Evolutionary conservation across 176 grass and related monocot genomes (phyloP), one percentile per base, ranked within the genome.

Genomic region (Oryza longistaminata): DNA sequence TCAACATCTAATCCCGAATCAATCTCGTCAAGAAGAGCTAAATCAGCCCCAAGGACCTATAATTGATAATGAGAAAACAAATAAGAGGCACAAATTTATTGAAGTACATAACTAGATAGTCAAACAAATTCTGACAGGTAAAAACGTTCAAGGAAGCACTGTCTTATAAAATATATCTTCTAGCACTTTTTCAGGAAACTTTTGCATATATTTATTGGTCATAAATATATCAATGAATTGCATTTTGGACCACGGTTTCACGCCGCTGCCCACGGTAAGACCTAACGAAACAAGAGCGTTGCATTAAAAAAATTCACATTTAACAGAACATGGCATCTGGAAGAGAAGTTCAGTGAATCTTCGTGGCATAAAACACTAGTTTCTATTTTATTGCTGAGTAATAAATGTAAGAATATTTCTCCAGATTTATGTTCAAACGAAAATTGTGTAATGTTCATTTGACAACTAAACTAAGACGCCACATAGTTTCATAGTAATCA

Each of bases 1-100:
- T 99, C 96, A 77, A 99, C 96, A 93, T 99, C 96, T 81, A 96
- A 91, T 24, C 96, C 96, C 46, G 93, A 95, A 87, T 99, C 96
- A 27, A 99, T 93, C 74, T 99, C 96, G 81, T 99, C 96, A 66
- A 99, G 87, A 92, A 99, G 91, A 68, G 93, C 93, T 71, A 96
- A 88, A 94, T 99, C 90, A 83, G 96, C 93, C 75, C 92, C 90
- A 71, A 96, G 78, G 17, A 96, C 91, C 96, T 98, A 86, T 85
- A 80, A 89, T 79, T 72, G 73, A 79, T 37, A 85, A 65, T 40
- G 4, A 86, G 26, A 88, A 48, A 74, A 0, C 26, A 29, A 84
- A 52, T 82, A 21, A 82, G 80, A 67, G 1, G 21, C 49, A 11
- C n/a, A 79, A 83, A 61, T 24, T 16, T 70, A 74, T 31, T 75